phyloP scores from a whole-genome alignment of 129 eudicot genomes.

The Ambrosia artemisiifolia region DNA sequence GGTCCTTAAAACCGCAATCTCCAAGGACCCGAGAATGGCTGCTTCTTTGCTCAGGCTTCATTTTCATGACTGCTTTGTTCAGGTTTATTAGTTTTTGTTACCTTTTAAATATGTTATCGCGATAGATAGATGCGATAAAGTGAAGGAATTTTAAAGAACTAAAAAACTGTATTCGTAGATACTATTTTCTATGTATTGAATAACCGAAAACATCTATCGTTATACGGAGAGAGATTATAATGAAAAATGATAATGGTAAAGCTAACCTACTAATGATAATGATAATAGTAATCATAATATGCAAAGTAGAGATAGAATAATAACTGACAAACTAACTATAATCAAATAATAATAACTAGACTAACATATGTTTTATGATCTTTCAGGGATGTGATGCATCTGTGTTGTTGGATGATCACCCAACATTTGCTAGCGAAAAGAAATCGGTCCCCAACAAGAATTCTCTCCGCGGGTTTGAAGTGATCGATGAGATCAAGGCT shows the following conservation, averaged over 20 bases:
- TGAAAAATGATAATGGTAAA: too few relatives aligned
- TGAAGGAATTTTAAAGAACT: too few relatives aligned
- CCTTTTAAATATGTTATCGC: background rate
- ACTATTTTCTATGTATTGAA: too few relatives aligned
- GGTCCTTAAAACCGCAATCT: slow-evolving; percentile 60
- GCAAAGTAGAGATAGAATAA: too few relatives aligned
- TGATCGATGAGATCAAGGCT: slow-evolving; percentile 87
- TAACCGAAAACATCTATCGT: too few relatives aligned
- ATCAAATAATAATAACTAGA: too few relatives aligned
- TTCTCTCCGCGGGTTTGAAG: slow-evolving; percentile 78
- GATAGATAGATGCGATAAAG: background rate
- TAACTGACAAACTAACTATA: too few relatives aligned
- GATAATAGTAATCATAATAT: too few relatives aligned
- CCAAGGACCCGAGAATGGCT: slow-evolving; percentile 74
- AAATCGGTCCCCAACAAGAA: slow-evolving; percentile 74
- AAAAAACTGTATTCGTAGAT: too few relatives aligned
- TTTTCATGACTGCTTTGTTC: slow-evolving; percentile 91
- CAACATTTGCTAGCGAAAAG: slow-evolving; percentile 68
- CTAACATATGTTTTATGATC: background rate
- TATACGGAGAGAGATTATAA: too few relatives aligned
- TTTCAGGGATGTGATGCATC: slow-evolving; percentile 96
- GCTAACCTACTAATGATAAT: too few relatives aligned
- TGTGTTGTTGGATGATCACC: slow-evolving; percentile 67
- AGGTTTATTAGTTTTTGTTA: slow-evolving; percentile 30
- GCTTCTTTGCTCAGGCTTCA: slow-evolving; percentile 95